Percentiles rank a stretch among this genome's conserved stretches.
phyloP scores from a whole-genome alignment of 805 yeast species.

The Schwanniomyces vanrijiae region DNA sequence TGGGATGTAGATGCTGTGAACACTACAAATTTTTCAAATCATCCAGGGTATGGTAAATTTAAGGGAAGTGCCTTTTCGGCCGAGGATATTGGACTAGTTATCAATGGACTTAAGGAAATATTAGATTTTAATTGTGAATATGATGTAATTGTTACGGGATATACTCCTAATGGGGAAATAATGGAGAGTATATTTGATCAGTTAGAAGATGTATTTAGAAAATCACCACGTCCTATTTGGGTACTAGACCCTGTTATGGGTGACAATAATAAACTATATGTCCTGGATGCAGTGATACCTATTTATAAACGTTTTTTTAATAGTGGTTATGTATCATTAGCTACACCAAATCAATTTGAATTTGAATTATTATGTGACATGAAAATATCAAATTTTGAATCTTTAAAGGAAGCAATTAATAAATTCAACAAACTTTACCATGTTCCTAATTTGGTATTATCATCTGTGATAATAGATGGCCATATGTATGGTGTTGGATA shows the following conservation, averaged over 20 bases:
- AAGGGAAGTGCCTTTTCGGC: constrained; percentile 47
- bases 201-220: constrained; percentile 25
- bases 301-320: constrained; percentile 49
- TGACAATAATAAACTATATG: constrained; percentile 83
- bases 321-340: constrained; percentile 45
- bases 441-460: constrained; percentile 55
- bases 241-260: constrained; percentile 91
- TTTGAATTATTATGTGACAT: constrained; percentile 57
- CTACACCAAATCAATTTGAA: constrained; percentile 78
- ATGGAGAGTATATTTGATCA: constrained; percentile 48
- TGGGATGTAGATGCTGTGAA: constrained; percentile 71
- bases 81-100: constrained; percentile 21
- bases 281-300: constrained; percentile 54
- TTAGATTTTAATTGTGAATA: constrained; percentile 35
- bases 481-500: constrained; percentile 43
- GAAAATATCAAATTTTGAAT: constrained; percentile 35
- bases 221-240: constrained; percentile 42
- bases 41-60: constrained; percentile 66
- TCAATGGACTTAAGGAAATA: constrained; percentile 39
- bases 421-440: constrained; percentile 43
- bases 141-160: constrained; percentile 76
- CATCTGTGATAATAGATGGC: constrained; percentile 48
- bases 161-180: constrained; percentile 63
- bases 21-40: constrained; percentile 67
- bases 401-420: constrained; percentile 38